Evolutionary conservation across 768 basidiomycete genomes (phyloP), one percentile per base, ranked within the genome.

Genomic region (Termitomyces sp.): DNA sequence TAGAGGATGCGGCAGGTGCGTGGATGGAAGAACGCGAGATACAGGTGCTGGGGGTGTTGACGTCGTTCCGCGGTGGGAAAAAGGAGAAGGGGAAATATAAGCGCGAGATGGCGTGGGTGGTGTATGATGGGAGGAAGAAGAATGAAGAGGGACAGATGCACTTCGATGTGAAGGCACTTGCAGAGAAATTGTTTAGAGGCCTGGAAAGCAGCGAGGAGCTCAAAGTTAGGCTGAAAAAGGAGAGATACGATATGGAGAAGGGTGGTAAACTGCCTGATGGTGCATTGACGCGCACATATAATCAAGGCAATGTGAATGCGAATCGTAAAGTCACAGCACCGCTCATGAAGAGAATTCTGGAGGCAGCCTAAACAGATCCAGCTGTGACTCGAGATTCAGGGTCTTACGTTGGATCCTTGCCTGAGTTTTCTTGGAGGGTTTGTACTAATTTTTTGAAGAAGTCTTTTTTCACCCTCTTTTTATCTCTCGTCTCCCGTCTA

Each of bases 11-110:
- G 8, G 70, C 70, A 0, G 54, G 71, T 20, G 70, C 69, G 30
- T 97, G 87, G 85, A 87, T 93, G 81, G 70, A 73, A 9, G 83
- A 89, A 59, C 81, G 84, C 13, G 74, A 74, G 0, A 72, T 98
- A 5, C 77, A 82, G 8, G 74, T 92, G 24, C 82, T 91, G 1
- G 95, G 94, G 1, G 81, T 95, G 36, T 78, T 98, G 45, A 95
- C 93, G 6, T 81, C 85, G 0, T 96, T 84, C 76, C 76, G 74
- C 20, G 75, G 74, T 47, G 68, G 68, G 24, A 68, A 66, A 54
- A 68, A 61, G 24, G 72, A 71, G 12, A 76, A 76, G 42, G 78
- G 78, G 44, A 89, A 90, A 64, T 81, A 85, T 58, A 80, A 77
- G 61, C 75, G 92, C 46, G 87, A 93, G 74, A 74, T 85, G 72